Evolutionary conservation across 495 filamentous ascomycete genomes (phyloP), one percentile per base, ranked within the genome.

Genomic region (Aspergillus wentii): DNA sequence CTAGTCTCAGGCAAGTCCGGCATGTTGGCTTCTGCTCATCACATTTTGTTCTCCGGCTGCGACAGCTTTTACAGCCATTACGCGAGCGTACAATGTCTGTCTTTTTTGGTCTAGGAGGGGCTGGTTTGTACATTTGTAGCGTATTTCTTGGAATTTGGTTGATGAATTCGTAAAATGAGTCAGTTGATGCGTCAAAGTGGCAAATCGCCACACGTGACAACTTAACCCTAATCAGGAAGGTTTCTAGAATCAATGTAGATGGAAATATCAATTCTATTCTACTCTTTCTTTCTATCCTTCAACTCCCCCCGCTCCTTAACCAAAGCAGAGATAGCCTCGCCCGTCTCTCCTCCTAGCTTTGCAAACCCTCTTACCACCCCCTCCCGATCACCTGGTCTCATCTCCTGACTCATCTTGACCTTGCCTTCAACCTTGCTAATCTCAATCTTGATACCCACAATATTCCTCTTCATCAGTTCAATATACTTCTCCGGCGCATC

Each of bases 381-480:
- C 14, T 62, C 36, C 3, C 63, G 49, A 48, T 77, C 75, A 0
- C 62, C 69, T 5, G 56, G 19, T 5, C 46, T 43, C 56, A 71
- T 45, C 51, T 77, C 73, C 53, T 77, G 72, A 43, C 69, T 75
- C 71, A 79, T 74, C 55, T 79, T 77, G 26, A 60, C 74, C 53
- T 75, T 76, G n/a, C 74, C 73, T 23, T 59, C 65, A 30, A 79
- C 47, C 2, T 56, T 44, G 33, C 62, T 52, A 47, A 77, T 59
- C 15, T 51, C 30, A 20, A 79, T 62, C 49, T 74, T 64, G 33
- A 79, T 62, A 0, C 72, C 74, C 35, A 77, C 64, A 40, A 77
- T 77, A 33, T 46, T 56, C 51, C 70, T 75, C 55, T 64, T 67
- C 54, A 76, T 48, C 15, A 76, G 35, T 10, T 64, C 61, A 21